phyloP scores from a whole-genome alignment of 345 rosid species.

The Angophora floribunda region DNA sequence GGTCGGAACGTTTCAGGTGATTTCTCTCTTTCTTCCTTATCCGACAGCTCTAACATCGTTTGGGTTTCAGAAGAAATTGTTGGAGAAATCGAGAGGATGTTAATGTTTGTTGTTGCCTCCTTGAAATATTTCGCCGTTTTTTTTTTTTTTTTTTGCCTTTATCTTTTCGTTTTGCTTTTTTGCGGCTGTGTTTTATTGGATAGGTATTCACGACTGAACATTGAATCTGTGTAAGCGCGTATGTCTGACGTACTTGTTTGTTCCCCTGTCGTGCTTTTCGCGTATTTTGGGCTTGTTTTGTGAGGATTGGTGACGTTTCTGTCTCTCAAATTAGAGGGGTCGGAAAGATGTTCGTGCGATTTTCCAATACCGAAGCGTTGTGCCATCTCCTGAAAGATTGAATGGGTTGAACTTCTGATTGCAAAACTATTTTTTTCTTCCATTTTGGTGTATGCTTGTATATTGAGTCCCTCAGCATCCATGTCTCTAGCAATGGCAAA shows the following conservation, averaged over 20 bases:
- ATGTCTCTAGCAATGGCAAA: background rate
- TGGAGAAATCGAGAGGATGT: background rate
- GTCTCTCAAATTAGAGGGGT: background rate
- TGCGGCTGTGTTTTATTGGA: background rate
- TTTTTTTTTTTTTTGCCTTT: background rate
- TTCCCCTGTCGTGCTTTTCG: background rate
- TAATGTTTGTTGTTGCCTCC: background rate
- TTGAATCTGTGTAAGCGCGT: background rate
- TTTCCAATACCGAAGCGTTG: background rate
- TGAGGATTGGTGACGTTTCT: background rate
- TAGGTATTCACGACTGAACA: background rate
- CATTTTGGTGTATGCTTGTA: background rate
- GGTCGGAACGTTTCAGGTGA: background rate
- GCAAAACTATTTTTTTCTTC: background rate
- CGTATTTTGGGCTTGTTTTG: background rate
- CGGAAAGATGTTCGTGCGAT: background rate
- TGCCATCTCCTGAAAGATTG: background rate
- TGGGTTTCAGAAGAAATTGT: background rate
- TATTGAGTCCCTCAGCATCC: background rate
- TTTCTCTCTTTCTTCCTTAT: background rate
- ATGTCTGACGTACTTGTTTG: background rate
- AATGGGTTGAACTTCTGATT: background rate
- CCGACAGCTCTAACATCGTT: background rate
- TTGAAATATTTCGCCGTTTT: background rate
- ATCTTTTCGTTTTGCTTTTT: background rate